These are phyloP conservation scores for Crassisporium funariophilum DNA, from an alignment of 768 basidiomycete genomes.

Conservation along the genomic window DNA sequence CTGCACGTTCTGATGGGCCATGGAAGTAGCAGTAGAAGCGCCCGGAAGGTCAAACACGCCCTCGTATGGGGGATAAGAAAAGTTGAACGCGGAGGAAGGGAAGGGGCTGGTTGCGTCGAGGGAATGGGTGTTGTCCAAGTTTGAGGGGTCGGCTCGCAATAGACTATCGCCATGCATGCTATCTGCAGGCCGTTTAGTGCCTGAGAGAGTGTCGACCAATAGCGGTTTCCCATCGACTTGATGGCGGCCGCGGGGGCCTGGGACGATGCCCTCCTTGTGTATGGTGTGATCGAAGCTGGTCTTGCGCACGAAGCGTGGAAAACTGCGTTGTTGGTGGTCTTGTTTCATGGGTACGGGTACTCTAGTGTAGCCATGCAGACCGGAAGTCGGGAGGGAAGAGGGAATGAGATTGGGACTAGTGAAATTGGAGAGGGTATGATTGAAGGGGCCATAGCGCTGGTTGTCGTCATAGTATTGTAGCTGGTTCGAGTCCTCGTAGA, in stretches of 20 bases:
- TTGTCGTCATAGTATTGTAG: constrained; percentile 10
- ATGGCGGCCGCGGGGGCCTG: constrained; percentile 67
- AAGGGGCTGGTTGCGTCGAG: constrained; percentile 53
- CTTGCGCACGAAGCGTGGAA: constrained; percentile 88
- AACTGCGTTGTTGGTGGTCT: constrained; percentile 44
- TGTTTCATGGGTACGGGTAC: constrained; percentile 32
- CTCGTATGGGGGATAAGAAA: constrained; percentile 70
- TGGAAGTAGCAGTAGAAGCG: constrained; percentile 27
- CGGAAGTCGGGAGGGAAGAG: constrained; percentile 73
- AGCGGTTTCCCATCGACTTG: constrained; percentile 80
- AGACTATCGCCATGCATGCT: constrained; percentile 80
- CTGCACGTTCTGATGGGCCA: constrained; percentile 17
- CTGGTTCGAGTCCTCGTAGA: constrained; percentile 36
- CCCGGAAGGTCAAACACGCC: constrained; percentile 56
- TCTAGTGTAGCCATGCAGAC: constrained; percentile 59
- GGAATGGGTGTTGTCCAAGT: constrained; percentile 45
- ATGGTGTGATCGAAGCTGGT: constrained; percentile 96
- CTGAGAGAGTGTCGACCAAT: constrained; percentile 62
- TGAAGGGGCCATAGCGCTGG: constrained; percentile 3
- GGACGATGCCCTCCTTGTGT: constrained; percentile 60
- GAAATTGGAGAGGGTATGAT: constrained; percentile 9
- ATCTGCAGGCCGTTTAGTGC: constrained; percentile 81
- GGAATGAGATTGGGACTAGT: constrained; percentile 53
- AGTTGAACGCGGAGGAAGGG: constrained; percentile 71
- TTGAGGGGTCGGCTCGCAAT: constrained; percentile 75